Base-by-base conservation (phyloP, 2,329 filamentous ascomycete species). In the Arthrobotrys entomopaga region DNA sequence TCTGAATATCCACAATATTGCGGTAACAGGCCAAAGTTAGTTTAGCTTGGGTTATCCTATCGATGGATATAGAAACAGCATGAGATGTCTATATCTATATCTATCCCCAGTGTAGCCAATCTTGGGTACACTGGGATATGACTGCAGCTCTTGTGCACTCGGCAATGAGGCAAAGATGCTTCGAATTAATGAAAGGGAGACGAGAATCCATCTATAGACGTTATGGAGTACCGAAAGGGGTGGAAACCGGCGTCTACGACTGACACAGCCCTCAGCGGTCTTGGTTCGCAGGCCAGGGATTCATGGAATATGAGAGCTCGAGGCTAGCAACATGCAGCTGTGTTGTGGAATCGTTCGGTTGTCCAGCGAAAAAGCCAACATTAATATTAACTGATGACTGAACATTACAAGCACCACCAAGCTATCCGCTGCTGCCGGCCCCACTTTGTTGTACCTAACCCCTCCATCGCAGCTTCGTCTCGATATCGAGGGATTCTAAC, bases 41-140 rank as follows among this genome's bases (percentile, higher is more conserved):
- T 10, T 34, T 34, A 34, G 29, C 29, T 34, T 10, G 29, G 29
- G 29, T 34, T 34, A 72, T 40, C 43, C 38, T 43, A 60, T 56
- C 38, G 60, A 65, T 72, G 20, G 67, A 65, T 65, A 65, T 72
- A 65, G 59, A 72, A 72, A 65, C 59, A 22, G 34, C 56, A 5
- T 22, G 29, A 53, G 22, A 69, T 22, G 19, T 49, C 49, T 59
- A n/a, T 59, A 59, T 16, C 13, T n/a, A n/a, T n/a, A n/a, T n/a
- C n/a, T n/a, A n/a, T n/a, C n/a, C n/a, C 16, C 13, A 20, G 49
- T 49, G 19, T 42, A 48, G 65, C 65, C 56, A 48, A 61, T 56
- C 20, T 42, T 52, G 15, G 57, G 15, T 40, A 57, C 46, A 26
- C 43, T 70, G 43, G 34, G 52, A 26, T 29, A 63, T 70, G 65